Evolutionary conservation across 164 flowering plant species (phyloP).

Genomic region (Kingdonia uniflora): DNA sequence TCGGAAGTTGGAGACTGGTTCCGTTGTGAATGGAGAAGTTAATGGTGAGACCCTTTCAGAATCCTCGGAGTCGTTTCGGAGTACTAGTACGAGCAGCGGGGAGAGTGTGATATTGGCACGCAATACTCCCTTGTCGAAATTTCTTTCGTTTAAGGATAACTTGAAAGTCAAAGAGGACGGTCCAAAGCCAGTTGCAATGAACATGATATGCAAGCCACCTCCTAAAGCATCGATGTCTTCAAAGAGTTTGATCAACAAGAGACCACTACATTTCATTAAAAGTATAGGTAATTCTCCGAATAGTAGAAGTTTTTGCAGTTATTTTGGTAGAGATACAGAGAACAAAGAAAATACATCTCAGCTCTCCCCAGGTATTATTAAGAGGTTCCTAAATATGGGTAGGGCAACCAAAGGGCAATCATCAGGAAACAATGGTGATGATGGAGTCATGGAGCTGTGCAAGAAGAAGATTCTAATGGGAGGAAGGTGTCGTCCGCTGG

Average conservation of each 20-base stretch:
- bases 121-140: no score
- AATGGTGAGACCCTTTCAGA: no score
- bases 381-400: background rate
- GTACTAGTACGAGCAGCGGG: no score
- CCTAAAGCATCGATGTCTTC: background rate
- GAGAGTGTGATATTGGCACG: no score
- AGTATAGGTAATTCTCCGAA: background rate
- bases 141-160: no score
- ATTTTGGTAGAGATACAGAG: background rate
- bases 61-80: no score
- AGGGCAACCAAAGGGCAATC: background rate
- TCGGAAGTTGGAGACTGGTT: no score
- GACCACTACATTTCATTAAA: background rate
- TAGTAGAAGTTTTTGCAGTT: slow-evolving; percentile 1
- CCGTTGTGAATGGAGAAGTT: no score
- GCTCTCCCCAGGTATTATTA: background rate
- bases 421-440: slow-evolving; percentile 3
- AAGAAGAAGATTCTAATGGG: slow-evolving; percentile 67
- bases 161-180: no score
- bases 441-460: slow-evolving; percentile 31
- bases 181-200: no score
- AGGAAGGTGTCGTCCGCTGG: slow-evolving; percentile 36
- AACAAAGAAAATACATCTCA: background rate
- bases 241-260: background rate
- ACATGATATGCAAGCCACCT: no score